A percentile compares a stretch with the other conserved stretches of the same genome.
Conservation (phyloP, 306 rosid genomes). For the Sphenostylis stenocarpa region DNA sequence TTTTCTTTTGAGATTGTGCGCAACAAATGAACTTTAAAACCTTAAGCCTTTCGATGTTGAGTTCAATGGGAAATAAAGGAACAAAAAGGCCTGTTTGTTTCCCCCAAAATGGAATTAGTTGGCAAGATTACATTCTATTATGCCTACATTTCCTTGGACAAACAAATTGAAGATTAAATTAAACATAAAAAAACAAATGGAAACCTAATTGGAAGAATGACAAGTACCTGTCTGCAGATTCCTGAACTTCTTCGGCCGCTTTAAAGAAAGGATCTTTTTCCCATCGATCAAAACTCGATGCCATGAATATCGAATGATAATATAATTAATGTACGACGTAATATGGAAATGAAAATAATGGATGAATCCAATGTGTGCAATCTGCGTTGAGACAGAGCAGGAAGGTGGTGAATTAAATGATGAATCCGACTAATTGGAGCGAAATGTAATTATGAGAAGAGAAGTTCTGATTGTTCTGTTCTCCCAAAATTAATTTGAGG, state of each 20-base stretch:
- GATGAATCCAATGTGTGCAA: background rate
- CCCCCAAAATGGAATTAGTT: background rate
- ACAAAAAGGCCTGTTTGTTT: background rate
- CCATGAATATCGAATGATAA: constrained; percentile 48
- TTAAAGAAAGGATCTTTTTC: constrained; percentile 94
- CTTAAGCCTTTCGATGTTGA: background rate
- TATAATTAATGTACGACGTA: background rate
- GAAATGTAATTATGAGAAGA: background rate
- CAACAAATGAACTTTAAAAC: background rate
- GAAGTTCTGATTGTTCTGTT: background rate
- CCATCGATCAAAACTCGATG: constrained; percentile 91
- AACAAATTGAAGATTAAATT: background rate
- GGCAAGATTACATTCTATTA: background rate
- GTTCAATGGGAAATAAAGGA: background rate
- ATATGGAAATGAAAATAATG: background rate
- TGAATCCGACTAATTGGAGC: background rate
- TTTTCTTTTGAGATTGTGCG: background rate
- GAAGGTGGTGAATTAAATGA: background rate
- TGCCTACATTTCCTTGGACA: background rate
- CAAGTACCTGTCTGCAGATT: constrained; percentile 86
- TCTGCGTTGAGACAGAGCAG: background rate
- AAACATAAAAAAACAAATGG: background rate
- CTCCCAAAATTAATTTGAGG: constrained; percentile 3
- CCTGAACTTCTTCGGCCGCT: constrained; percentile 97
- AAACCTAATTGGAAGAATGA: background rate